Evolutionary conservation across 441 rosid species (phyloP), one percentile per base, ranked within the genome.

Genomic region (Sinapis alba): DNA sequence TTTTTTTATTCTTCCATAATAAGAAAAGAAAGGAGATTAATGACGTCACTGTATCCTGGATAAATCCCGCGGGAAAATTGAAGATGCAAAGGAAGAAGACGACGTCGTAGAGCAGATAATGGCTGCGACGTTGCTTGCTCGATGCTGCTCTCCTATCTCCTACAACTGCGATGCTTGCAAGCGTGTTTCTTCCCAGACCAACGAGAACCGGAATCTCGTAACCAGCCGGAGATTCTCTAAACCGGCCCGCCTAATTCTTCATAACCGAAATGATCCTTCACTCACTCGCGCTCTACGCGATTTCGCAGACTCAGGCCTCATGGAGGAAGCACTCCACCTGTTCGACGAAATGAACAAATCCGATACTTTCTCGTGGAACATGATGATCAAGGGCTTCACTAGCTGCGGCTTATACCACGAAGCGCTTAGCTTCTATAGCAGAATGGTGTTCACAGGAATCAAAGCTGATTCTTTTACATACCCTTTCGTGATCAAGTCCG

Each of bases 401-500:
- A 36, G 79, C 26, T 77, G 47, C 43, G 88, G 91, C 38, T 43
- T 87, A 72, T 84, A 85, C 43, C 12, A 47, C 7, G 84, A 86
- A 75, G 86, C 88, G 0, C 12, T 88, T 32, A 43, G 51, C 3
- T 84, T 86, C 72, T 83, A 79, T 66, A 34, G 21, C 3, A 79
- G 86, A 58, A 92, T 92, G 97, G 84, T 65, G 5, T 50, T 32
- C 26, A 82, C 81, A 67, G 87, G 91, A 21, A 68, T 85, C 73
- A 64, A 65, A 65, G 72, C 78, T 6, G 89, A 87, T 83, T 65
- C 82, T 3, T 89, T 81, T 69, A 88, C 92, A 8, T 92, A 76
- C 82, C 92, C 92, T 2, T 88, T 85, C 69, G 89, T 90, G 69
- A 76, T 92, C 54, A 92, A 90, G 56, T 92, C 94, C 0, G 89